Evolutionary conservation across 2,329 filamentous ascomycete genomes (phyloP).

Genomic region (Aspergillus floridensis): DNA sequence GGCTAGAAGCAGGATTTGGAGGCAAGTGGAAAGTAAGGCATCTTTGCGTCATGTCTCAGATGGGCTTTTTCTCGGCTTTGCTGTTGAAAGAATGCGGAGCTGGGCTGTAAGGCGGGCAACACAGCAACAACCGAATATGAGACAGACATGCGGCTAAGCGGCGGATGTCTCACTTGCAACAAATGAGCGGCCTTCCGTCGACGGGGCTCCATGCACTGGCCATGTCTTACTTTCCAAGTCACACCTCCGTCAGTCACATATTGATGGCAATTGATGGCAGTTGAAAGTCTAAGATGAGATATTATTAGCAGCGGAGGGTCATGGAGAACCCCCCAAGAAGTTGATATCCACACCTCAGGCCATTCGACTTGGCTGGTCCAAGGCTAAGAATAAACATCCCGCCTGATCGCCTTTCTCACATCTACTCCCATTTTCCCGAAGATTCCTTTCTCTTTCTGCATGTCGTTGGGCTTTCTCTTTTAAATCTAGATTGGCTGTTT

Average conservation of each 20-base stretch:
- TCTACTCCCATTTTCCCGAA: background rate
- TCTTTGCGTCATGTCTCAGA: slow-evolving; percentile 8
- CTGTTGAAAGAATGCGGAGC: background rate
- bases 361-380: background rate
- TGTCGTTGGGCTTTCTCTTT: background rate
- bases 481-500: background rate
- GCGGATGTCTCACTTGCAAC: slow-evolving; percentile 5
- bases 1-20: background rate
- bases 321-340: background rate
- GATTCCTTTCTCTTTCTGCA: background rate
- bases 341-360: background rate
- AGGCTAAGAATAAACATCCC: background rate
- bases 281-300: background rate
- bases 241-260: slow-evolving; percentile 1
- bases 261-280: background rate
- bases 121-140: background rate
- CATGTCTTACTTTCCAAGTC: slow-evolving; percentile 1
- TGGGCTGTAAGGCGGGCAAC: slow-evolving; percentile 5
- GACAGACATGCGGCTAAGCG: slow-evolving; percentile 6
- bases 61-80: background rate
- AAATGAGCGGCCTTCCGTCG: background rate
- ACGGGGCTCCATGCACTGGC: background rate
- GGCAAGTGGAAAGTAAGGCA: background rate
- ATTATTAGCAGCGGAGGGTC: slow-evolving; percentile 4
- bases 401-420: background rate